These are phyloP conservation scores for Pseudovirgaria hyperparasitica DNA, from an alignment of 2,329 filamentous ascomycete species.

Conservation along the genomic window DNA sequence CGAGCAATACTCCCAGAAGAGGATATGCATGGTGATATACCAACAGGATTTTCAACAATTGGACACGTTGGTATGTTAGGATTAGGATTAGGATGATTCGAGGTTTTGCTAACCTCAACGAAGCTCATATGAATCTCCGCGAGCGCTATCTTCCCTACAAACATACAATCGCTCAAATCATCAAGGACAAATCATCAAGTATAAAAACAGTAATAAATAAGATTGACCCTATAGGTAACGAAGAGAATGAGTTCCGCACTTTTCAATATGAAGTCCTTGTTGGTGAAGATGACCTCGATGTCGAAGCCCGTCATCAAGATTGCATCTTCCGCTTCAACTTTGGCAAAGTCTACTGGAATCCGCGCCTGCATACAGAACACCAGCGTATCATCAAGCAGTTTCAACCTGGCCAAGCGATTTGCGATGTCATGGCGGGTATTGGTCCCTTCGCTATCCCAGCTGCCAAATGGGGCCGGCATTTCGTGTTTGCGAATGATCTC, in stretches of 20 bases:
- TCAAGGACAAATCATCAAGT: constrained; percentile 76
- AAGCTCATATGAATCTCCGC: constrained; percentile 82
- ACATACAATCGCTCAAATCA: constrained; percentile 67
- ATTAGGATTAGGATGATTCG: background rate
- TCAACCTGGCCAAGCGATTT: constrained; percentile 73
- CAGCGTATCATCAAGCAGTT: constrained; percentile 65
- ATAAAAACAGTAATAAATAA: constrained; percentile 95
- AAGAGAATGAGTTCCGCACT: constrained; percentile 75
- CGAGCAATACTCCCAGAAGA: constrained; percentile 63
- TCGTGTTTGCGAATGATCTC: constrained; percentile 94
- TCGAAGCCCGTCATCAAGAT: constrained; percentile 67
- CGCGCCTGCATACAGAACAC: constrained; percentile 79
- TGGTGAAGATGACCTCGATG: constrained; percentile 70
- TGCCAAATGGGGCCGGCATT: constrained; percentile 75
- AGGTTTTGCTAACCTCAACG: constrained; percentile 1
- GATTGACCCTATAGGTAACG: constrained; percentile 74
- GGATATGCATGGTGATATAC: constrained; percentile 66
- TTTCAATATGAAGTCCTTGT: constrained; percentile 86
- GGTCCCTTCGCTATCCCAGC: constrained; percentile 90
- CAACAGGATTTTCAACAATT: constrained; percentile 74
- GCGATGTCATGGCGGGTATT: constrained; percentile 94
- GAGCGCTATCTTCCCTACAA: constrained; percentile 78
- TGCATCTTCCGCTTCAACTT: constrained; percentile 93
- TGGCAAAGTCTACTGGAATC: constrained; percentile 97
- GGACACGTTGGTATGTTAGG: constrained; percentile 61